Base-by-base conservation (phyloP, 805 yeast genomes). In the Nakazawaea molendinolei region DNA sequence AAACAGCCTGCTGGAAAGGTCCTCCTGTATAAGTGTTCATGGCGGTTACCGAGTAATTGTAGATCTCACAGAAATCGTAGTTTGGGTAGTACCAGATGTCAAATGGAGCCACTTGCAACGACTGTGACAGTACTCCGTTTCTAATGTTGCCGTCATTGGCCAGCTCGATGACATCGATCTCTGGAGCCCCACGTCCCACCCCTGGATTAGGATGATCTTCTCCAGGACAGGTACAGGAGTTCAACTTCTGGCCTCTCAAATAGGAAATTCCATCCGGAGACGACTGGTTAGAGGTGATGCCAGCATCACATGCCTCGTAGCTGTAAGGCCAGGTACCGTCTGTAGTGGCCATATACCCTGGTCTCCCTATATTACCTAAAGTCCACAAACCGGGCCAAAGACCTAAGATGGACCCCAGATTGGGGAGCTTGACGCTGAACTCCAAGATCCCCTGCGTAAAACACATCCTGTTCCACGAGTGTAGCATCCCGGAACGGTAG, bases 71-170 rank as follows among this genome's bases (percentile, higher is more conserved):
- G 41, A 59, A 70, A 40, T 63, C 59, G 48, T 69, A 69, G 47
- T 70, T 74, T 3, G 76, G 73, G 44, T 50, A 52, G 44, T 69
- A 70, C 76, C 76, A 70, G 27, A 69, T 60, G 48, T 70, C 75
- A 49, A 56, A 58, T 1, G 76, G 76, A 7, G 76, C 76, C 42
- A 70, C 52, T 51, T 70, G 75, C 40, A 64, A 55, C 1, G 76
- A 67, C 43, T 69, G 76, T 1, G 74, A 67, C 3, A 64, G 74
- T 21, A 66, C 58, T 24, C 75, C 75, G 34, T 54, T 44, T 17
- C 41, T 37, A 10, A 48, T 31, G 21, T 38, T 50, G 12, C 61
- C 50, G 30, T 61, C 60, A 19, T 57, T 49, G 29, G 64, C 69
- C 39, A 64, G 74, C 56, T 70, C 76, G 17, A 70, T 44, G 17